Conservation (phyloP, 1,284 basidiomycete species). For the Anthracocystis panici-leucophaei region DNA sequence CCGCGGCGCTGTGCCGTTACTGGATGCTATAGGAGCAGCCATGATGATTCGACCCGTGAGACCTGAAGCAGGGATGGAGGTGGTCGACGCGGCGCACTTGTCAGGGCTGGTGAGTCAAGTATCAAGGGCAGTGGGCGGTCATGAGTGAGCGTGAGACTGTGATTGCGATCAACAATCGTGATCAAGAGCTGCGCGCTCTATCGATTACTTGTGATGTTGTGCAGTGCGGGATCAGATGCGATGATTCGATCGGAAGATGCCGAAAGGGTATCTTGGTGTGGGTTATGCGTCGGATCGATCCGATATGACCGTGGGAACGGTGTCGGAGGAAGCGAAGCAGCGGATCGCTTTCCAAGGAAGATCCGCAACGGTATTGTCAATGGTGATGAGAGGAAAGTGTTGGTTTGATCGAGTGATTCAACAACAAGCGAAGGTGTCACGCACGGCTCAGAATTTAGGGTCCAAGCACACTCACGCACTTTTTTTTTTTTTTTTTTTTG, state of each 20-base stretch:
- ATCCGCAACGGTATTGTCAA: not conserved
- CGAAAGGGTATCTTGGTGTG: not conserved
- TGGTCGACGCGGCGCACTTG: slow-evolving; percentile 1
- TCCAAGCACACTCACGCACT: slow-evolving; percentile 9
- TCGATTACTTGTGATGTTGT: not conserved
- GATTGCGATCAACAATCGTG: not conserved
- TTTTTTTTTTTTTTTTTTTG: not conserved
- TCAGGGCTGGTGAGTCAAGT: not conserved
- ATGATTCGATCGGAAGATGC: not conserved
- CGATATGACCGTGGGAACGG: slow-evolving; percentile 5
- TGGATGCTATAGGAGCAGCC: not conserved
- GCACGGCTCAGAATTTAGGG: slow-evolving; percentile 4
- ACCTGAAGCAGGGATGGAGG: not conserved
- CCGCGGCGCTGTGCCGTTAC: not conserved
- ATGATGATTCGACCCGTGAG: not conserved
- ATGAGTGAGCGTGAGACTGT: not conserved
- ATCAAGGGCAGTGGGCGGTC: slow-evolving; percentile 1
- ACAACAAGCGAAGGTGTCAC: slow-evolving; percentile 1
- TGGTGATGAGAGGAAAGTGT: not conserved
- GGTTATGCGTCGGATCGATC: slow-evolving; percentile 3
- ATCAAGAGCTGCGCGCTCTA: not conserved
- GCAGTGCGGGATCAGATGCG: not conserved
- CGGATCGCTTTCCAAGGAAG: not conserved
- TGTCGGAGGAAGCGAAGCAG: not conserved
- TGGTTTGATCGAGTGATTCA: not conserved